Conservation (phyloP, 2,329 filamentous ascomycete species). For the Hortaea werneckii region DNA sequence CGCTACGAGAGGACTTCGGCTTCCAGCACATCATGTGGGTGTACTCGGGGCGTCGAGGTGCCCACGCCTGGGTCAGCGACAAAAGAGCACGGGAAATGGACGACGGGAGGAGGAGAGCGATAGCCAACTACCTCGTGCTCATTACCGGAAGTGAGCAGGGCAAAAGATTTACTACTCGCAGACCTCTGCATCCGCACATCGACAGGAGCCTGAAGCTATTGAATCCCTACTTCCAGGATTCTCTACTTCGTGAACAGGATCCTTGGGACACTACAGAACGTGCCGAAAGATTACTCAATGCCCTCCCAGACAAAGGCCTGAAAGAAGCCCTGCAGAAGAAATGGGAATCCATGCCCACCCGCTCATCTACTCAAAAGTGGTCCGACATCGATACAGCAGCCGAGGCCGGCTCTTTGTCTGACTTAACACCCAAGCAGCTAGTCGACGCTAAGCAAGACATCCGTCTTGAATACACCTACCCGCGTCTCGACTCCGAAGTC, state of each 20-base stretch:
- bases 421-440: slow-evolving; percentile 48
- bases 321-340: slow-evolving; percentile 75
- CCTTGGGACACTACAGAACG: slow-evolving; percentile 66
- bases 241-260: slow-evolving; percentile 75
- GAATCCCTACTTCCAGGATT: slow-evolving; percentile 70
- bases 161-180: slow-evolving; percentile 76
- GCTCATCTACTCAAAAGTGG: slow-evolving; percentile 77
- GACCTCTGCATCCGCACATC: slow-evolving; percentile 84
- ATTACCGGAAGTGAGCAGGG: slow-evolving; percentile 77
- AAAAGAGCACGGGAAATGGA: slow-evolving; percentile 74
- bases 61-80: slow-evolving; percentile 97
- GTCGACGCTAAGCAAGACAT: slow-evolving; percentile 91
- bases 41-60: slow-evolving; percentile 91
- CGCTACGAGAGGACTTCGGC: slow-evolving; percentile 86
- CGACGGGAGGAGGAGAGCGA: slow-evolving; percentile 72
- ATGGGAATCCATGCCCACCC: slow-evolving; percentile 75
- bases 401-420: slow-evolving; percentile 64
- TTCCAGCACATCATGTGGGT: slow-evolving; percentile 98
- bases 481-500: slow-evolving; percentile 90
- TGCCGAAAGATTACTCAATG: slow-evolving; percentile 66
- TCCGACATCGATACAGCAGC: slow-evolving; percentile 83
- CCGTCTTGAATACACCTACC: slow-evolving; percentile 94
- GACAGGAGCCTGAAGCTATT: slow-evolving; percentile 76
- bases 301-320: slow-evolving; percentile 71
- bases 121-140: slow-evolving; percentile 83